Conservation (phyloP, 179 eudicot genomes). For the Corrigiola litoralis region DNA sequence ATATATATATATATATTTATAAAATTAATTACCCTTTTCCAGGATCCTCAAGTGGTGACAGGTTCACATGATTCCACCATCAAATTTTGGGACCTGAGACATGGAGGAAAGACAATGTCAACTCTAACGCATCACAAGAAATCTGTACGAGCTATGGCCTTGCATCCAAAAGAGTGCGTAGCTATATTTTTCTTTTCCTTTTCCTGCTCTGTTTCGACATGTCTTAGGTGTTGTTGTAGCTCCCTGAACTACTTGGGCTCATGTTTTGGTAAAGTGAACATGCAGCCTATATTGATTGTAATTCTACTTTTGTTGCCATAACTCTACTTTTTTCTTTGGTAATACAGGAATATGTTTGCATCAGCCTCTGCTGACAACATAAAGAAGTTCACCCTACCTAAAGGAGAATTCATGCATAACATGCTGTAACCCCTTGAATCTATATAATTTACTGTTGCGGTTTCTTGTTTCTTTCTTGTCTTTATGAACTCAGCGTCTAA, state of each 20-base stretch:
- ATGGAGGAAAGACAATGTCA: constrained; percentile 88
- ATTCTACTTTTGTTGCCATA: background rate
- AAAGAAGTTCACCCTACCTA: constrained; percentile 84
- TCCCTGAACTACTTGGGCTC: background rate
- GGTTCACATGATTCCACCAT: constrained; percentile 96
- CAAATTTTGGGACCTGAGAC: constrained; percentile 92
- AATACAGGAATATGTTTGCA: constrained; percentile 81
- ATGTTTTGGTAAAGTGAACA: background rate
- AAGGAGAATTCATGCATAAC: constrained; percentile 97
- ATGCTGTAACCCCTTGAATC: constrained; percentile 76
- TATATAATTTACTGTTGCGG: background rate
- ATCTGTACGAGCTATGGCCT: constrained; percentile 96
- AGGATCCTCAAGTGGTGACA: constrained; percentile 98
- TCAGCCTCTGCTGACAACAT: constrained; percentile 98
- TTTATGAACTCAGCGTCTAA: background rate
- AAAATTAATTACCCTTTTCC: no score
- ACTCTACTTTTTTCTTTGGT: background rate
- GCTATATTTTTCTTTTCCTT: background rate
- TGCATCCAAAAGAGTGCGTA: constrained; percentile 86
- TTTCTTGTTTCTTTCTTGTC: background rate
- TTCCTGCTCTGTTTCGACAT: background rate
- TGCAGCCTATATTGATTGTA: no score
- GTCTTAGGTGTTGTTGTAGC: background rate
- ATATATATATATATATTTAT: no score
- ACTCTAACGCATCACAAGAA: constrained; percentile 96